phyloP scores from a whole-genome alignment of 257 asterid genomes.

The Solanum dulcamara region DNA sequence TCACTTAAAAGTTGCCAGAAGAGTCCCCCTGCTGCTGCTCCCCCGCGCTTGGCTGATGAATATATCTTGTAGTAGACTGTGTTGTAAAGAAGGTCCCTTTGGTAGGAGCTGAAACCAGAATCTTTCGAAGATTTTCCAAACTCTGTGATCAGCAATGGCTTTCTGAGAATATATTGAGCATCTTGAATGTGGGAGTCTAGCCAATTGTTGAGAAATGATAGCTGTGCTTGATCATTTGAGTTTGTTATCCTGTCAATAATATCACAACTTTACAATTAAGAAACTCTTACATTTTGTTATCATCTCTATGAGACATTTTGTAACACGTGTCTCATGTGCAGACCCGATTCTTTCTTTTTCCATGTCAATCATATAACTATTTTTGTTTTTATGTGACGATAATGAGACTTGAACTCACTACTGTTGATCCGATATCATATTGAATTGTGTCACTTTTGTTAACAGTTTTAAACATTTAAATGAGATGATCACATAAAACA shows the following conservation, averaged over 20 bases:
- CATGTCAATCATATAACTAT: neutral
- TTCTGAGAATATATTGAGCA: constrained; percentile 50
- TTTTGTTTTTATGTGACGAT: neutral
- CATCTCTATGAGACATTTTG: neutral
- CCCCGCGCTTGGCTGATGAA: constrained; percentile 65
- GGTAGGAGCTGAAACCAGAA: constrained; percentile 32
- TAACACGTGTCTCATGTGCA: neutral
- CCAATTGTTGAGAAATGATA: constrained; percentile 59
- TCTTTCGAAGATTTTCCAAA: constrained; percentile 76
- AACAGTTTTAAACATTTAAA: neutral
- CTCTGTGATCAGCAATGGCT: constrained; percentile 66
- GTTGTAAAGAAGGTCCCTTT: constrained; percentile 52
- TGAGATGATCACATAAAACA: neutral
- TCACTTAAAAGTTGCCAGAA: constrained; percentile 78
- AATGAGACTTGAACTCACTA: neutral
- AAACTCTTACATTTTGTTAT: neutral
- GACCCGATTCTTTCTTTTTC: neutral
- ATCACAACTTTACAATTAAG: neutral
- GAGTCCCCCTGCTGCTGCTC: constrained; percentile 79
- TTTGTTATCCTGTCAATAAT: constrained; percentile 38
- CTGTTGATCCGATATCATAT: neutral
- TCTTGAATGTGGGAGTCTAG: constrained; percentile 57
- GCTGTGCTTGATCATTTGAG: constrained; percentile 35
- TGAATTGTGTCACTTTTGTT: neutral
- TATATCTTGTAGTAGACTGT: constrained; percentile 56